Percentiles rank a stretch among this genome's conserved stretches.
Conservation (phyloP, 2,329 filamentous ascomycete genomes). For the Xylariaceae sp. region DNA sequence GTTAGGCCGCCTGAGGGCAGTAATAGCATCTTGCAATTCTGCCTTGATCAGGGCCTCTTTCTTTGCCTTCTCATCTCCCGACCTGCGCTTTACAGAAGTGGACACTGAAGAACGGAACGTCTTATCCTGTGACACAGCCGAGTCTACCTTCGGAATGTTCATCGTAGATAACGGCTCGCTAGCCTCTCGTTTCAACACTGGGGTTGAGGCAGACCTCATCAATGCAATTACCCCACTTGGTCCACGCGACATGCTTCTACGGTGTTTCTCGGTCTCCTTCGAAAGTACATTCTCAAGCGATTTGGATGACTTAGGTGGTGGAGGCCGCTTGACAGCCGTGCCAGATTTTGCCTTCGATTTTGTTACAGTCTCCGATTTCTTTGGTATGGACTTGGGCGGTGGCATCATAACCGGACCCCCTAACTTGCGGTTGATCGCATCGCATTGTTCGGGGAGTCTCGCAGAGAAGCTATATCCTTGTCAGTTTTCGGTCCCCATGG, state of each 20-base stretch:
- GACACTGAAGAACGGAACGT: constrained; percentile 38
- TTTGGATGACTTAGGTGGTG: constrained; percentile 46
- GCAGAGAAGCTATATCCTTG: constrained; percentile 67
- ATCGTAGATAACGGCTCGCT: constrained; percentile 61
- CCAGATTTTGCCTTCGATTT: constrained; percentile 55
- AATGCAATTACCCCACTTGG: constrained; percentile 64
- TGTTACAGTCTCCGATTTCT: constrained; percentile 45
- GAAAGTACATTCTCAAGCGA: constrained; percentile 66
- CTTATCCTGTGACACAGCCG: constrained; percentile 48
- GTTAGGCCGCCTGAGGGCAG: constrained; percentile 74
- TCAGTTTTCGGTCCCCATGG: background rate
- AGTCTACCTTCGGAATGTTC: constrained; percentile 50
- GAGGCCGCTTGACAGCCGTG: constrained; percentile 52
- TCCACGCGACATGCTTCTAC: constrained; percentile 58
- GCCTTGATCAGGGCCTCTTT: constrained; percentile 70
- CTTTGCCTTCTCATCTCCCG: constrained; percentile 60
- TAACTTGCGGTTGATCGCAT: constrained; percentile 72
- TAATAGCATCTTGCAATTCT: constrained; percentile 74
- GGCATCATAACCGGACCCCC: constrained; percentile 70
- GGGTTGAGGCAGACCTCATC: constrained; percentile 69
- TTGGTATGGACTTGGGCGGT: constrained; percentile 54
- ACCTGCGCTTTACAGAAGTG: constrained; percentile 51
- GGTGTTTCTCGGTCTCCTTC: constrained; percentile 55
- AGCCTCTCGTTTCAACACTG: constrained; percentile 68
- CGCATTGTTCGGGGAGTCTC: constrained; percentile 72